Evolutionary conservation across 352 stramenopile species (phyloP).

Genomic region (Phytophthora meadii): DNA sequence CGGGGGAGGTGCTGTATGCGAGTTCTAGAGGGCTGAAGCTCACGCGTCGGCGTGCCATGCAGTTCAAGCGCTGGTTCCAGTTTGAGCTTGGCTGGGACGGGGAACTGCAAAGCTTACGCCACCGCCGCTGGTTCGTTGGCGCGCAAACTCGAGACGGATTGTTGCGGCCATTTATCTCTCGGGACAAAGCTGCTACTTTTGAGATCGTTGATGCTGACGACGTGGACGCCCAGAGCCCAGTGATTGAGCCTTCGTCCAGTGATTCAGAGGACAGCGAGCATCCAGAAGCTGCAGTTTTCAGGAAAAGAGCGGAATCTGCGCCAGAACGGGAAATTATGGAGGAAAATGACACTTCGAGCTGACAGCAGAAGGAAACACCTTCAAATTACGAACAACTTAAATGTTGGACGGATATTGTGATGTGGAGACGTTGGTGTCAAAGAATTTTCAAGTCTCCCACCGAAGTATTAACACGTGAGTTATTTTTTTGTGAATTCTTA

Average conservation of each 20-base stretch:
- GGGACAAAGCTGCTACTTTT: slow-evolving; percentile 61
- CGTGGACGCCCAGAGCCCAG: slow-evolving; percentile 51
- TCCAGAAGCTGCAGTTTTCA: slow-evolving; percentile 1
- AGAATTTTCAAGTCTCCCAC: slow-evolving; percentile 8
- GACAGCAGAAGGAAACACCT: slow-evolving; percentile 12
- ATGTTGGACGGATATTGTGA: slow-evolving; percentile 17
- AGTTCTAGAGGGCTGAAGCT: slow-evolving; percentile 68
- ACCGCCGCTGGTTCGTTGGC: slow-evolving; percentile 75
- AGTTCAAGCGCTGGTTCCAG: slow-evolving; percentile 69
- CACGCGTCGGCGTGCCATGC: slow-evolving; percentile 46
- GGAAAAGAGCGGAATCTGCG: slow-evolving; percentile 24
- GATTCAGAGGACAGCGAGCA: slow-evolving; percentile 23
- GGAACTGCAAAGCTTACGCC: slow-evolving; percentile 72
- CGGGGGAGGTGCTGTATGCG: slow-evolving; percentile 53
- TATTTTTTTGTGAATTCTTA: slow-evolving; percentile 14
- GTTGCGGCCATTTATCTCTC: slow-evolving; percentile 65
- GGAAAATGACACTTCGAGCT: slow-evolving; percentile 20
- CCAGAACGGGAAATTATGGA: slow-evolving; percentile 21
- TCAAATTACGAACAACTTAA: slow-evolving; percentile 1
- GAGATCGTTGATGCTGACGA: slow-evolving; percentile 68
- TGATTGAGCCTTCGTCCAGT: slow-evolving; percentile 28
- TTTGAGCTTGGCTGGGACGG: slow-evolving; percentile 75
- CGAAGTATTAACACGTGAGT: slow-evolving; percentile 29
- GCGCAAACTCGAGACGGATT: slow-evolving; percentile 71
- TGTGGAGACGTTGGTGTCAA: slow-evolving; percentile 10